Conservation (phyloP, 208 protist species). For the Trypanosoma brucei region DNA sequence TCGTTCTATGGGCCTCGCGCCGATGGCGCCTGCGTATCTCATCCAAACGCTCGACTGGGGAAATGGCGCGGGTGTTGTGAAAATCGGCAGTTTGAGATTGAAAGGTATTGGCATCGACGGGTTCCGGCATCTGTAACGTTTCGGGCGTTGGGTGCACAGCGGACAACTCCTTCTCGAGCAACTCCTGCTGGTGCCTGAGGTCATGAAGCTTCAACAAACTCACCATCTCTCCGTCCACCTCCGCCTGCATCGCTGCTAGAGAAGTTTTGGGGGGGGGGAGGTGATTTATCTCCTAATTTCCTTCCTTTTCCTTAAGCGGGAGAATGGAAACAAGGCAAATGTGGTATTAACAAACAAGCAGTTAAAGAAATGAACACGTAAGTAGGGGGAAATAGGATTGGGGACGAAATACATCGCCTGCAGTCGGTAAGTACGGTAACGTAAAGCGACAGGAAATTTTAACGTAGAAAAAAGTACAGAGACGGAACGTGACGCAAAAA, state of each 20-base stretch:
- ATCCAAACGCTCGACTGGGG: constrained; percentile 41
- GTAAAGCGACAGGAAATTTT: too few species aligned
- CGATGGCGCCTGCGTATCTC: constrained; percentile 48
- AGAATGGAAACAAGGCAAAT: too few species aligned
- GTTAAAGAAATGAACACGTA: background rate
- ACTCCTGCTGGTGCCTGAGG: constrained; percentile 1
- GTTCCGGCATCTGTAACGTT: background rate
- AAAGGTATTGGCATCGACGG: constrained; percentile 6
- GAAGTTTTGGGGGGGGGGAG: background rate
- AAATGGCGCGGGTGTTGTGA: background rate
- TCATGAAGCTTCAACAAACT: background rate
- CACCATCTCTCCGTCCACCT: background rate
- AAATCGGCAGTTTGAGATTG: background rate
- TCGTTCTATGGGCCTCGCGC: constrained; percentile 34
- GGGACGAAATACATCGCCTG: too few species aligned
- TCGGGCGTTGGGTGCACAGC: constrained; percentile 7
- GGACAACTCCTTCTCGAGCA: constrained; percentile 20
- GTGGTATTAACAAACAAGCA: background rate
- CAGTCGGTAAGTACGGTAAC: too few species aligned
- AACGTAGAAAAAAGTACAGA: too few species aligned
- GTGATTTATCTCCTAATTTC: background rate
- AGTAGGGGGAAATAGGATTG: background rate
- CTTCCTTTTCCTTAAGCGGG: background rate
- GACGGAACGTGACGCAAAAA: too few species aligned
- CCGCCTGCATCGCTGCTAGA: too few species aligned